These are phyloP conservation scores for Diplodia seriata DNA, from an alignment of 2,329 filamentous ascomycete genomes.

Conservation along the genomic window DNA sequence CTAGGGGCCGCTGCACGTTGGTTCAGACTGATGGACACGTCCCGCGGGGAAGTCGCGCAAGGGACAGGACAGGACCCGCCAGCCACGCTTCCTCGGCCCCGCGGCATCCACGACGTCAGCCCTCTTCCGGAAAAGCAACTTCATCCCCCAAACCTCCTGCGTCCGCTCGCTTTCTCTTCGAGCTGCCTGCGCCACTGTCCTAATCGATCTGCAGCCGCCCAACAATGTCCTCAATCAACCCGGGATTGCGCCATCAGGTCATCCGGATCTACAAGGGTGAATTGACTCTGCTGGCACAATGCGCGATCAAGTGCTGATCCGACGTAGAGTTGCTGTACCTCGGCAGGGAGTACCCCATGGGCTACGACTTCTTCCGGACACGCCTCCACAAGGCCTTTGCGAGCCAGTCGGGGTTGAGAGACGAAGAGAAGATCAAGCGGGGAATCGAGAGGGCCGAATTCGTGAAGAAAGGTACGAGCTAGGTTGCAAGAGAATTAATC, in stretches of 20 bases:
- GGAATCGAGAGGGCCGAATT: conserved; percentile 82
- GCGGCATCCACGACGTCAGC: conserved; percentile 25
- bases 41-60: conserved; percentile 17
- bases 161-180: neutral
- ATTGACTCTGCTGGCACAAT: neutral
- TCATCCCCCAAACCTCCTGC: neutral
- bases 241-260: conserved; percentile 72
- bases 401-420: conserved; percentile 71
- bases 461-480: conserved; percentile 79
- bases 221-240: conserved; percentile 17
- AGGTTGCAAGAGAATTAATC: no score
- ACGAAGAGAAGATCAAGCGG: conserved; percentile 76
- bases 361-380: conserved; percentile 80
- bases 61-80: conserved; percentile 10
- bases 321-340: conserved; percentile 80
- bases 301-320: neutral
- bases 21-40: conserved; percentile 16
- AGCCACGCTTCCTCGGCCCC: conserved; percentile 23
- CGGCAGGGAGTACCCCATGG: conserved; percentile 84
- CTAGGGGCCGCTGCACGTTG: conserved; percentile 11
- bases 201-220: conserved; percentile 1
- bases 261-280: conserved; percentile 88
- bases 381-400: conserved; percentile 86
- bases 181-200: neutral
- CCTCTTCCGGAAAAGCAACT: conserved; percentile 24